Evolutionary conservation across 257 asterid species (phyloP), one percentile per base, ranked within the genome.

Genomic region (Solanum verrucosum): DNA sequence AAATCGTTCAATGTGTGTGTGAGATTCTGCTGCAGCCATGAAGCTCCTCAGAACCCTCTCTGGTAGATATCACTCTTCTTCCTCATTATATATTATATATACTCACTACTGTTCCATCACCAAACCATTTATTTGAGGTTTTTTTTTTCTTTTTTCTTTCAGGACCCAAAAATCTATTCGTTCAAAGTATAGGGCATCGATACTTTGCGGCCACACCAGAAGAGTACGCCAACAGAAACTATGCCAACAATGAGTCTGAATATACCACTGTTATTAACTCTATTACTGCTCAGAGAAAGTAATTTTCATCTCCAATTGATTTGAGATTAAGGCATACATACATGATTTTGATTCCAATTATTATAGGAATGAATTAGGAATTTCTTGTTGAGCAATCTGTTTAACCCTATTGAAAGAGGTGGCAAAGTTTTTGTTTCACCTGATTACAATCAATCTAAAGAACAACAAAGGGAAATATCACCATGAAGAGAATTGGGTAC

Each of bases 381-480:
- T 91, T 97, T 89, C 91, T 88, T 97, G 90, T 89, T 96, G 94
- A 96, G 99, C 93, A 92, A 92, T 86, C 93, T 96, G 15, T 97
- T 97, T 91, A 96, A 95, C 65, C 97, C 98, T 11, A 90, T 65
- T 67, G 72, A 89, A 67, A 93, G 93, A 87, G 99, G 99, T 7
- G 99, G 98, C 15, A 97, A 95, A 67, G 92, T 90, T 12, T 97
- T 94, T 84, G 94, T 93, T 21, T 93, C 88, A 71, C 98, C 99
- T 25, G 99, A 97, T 91, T 97, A 93, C 68, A 96, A 95, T 81
- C 99, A 95, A 89, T 92, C 99, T 27, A 97, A 96, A 98, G 99
- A 96, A 91, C 98, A 95, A 89, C 99, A 97, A 91, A 95, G 99
- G 90, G 99, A 95, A 94, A 92, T 31, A 31, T 97, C 90, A 97